Conservation (phyloP, 164 flowering plant genomes). For the Piper betle region DNA sequence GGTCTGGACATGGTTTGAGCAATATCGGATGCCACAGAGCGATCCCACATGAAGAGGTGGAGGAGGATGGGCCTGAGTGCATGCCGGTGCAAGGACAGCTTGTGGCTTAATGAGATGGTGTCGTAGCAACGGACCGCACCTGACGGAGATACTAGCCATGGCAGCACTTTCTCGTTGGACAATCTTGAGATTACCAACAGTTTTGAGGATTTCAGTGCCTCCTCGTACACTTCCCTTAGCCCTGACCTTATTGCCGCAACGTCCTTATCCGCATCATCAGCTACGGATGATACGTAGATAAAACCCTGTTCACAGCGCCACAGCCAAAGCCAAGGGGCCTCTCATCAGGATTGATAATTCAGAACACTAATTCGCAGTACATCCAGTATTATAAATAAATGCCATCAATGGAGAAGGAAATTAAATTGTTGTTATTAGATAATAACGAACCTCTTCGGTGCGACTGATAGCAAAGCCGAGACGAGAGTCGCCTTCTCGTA, state of each 20-base stretch:
- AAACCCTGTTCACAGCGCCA: conserved; percentile 48
- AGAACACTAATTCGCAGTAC: neutral
- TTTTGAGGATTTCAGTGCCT: conserved; percentile 40
- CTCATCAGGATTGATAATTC: neutral
- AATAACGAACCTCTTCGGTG: conserved; percentile 67
- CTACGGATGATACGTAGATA: conserved; percentile 71
- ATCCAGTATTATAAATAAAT: no score
- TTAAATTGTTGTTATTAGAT: no score
- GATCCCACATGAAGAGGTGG: conserved; percentile 70
- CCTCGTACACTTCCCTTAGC: conserved; percentile 50
- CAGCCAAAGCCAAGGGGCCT: neutral
- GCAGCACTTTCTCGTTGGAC: conserved; percentile 68
- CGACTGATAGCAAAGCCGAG: conserved; percentile 92
- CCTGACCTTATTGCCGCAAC: conserved; percentile 62
- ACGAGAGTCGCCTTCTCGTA: conserved; percentile 55
- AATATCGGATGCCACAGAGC: conserved; percentile 11
- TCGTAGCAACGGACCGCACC: conserved; percentile 84
- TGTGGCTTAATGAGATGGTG: conserved; percentile 87
- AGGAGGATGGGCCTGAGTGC: conserved; percentile 46
- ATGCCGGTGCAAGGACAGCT: conserved; percentile 83
- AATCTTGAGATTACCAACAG: conserved; percentile 67
- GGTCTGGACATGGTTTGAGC: conserved; percentile 11
- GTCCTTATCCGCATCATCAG: conserved; percentile 38
- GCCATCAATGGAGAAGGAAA: no score
- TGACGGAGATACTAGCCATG: conserved; percentile 84